These are phyloP conservation scores for Suillus luteus DNA, from an alignment of 768 basidiomycete genomes.

Conservation along the genomic window DNA sequence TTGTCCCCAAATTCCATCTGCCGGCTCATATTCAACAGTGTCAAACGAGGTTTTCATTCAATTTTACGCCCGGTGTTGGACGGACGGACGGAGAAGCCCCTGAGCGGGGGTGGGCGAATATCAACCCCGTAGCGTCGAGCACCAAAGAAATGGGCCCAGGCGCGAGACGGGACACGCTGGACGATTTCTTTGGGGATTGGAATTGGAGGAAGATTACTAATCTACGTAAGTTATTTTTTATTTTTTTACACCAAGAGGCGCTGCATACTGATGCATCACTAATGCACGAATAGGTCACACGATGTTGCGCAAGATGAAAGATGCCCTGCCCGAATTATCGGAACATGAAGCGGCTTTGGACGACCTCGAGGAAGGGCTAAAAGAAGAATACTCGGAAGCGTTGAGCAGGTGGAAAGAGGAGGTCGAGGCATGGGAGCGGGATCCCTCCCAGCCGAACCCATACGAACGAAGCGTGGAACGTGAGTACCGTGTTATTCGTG, in stretches of 20 bases:
- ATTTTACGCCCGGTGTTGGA: conserved; percentile 28
- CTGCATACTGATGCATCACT: background rate
- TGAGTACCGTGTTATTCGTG: background rate
- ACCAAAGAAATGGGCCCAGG: conserved; percentile 38
- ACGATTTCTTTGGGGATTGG: conserved; percentile 36
- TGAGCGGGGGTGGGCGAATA: conserved; percentile 38
- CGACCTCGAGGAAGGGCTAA: background rate
- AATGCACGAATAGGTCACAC: conserved; percentile 4
- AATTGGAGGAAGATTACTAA: conserved; percentile 35
- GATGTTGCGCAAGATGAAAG: conserved; percentile 8
- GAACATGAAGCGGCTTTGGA: conserved; percentile 2
- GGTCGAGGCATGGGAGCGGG: conserved; percentile 26
- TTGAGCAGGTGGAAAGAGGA: conserved; percentile 19
- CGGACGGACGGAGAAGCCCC: conserved; percentile 38
- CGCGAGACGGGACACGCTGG: conserved; percentile 34
- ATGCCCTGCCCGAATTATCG: background rate
- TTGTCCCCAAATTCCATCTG: conserved; percentile 41
- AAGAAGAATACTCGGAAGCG: background rate
- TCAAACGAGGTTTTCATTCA: conserved; percentile 30
- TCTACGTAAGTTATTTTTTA: conserved; percentile 23
- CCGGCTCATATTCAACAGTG: conserved; percentile 32
- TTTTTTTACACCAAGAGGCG: no score
- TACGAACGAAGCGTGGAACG: conserved; percentile 9
- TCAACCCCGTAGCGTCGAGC: conserved; percentile 32
- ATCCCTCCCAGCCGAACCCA: conserved; percentile 26